Conservation (phyloP, 2,329 filamentous ascomycete species). For the Apiospora phragmitis region DNA sequence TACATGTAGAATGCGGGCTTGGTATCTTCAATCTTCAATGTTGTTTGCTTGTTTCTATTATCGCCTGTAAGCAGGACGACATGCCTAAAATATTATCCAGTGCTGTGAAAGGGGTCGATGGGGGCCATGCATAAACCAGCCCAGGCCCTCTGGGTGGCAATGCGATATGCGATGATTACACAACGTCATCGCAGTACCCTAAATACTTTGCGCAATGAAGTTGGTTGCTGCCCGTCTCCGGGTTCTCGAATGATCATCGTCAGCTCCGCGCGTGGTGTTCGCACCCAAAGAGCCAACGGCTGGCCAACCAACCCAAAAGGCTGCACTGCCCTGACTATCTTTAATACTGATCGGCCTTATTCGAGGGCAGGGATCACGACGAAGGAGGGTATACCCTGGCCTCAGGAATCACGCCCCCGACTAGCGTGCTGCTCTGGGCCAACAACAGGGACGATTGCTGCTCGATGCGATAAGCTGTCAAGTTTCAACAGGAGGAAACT, state of each 20-base stretch:
- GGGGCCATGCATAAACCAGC: neutral
- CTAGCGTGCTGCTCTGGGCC: neutral
- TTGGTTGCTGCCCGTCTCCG: neutral
- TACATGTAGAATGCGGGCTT: neutral
- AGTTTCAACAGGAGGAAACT: neutral
- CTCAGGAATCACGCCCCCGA: no score
- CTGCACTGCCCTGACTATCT: neutral
- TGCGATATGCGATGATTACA: neutral
- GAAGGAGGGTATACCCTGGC: neutral
- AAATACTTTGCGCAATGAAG: neutral
- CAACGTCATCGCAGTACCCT: neutral
- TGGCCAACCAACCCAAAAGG: neutral
- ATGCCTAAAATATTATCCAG: neutral
- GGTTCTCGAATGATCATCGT: neutral
- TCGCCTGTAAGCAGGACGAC: neutral
- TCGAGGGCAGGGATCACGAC: neutral
- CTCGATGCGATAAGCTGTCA: neutral
- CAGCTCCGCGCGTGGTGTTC: neutral
- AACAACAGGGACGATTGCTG: neutral
- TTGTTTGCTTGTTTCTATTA: neutral
- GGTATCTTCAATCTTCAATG: neutral
- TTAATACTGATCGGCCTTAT: neutral
- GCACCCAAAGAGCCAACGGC: neutral
- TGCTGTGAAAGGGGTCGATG: neutral
- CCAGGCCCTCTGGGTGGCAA: neutral